A percentile compares a stretch with the other conserved stretches of the same genome.
phyloP scores from a whole-genome alignment of 2,329 filamentous ascomycete genomes.

The Diaporthe velutina region DNA sequence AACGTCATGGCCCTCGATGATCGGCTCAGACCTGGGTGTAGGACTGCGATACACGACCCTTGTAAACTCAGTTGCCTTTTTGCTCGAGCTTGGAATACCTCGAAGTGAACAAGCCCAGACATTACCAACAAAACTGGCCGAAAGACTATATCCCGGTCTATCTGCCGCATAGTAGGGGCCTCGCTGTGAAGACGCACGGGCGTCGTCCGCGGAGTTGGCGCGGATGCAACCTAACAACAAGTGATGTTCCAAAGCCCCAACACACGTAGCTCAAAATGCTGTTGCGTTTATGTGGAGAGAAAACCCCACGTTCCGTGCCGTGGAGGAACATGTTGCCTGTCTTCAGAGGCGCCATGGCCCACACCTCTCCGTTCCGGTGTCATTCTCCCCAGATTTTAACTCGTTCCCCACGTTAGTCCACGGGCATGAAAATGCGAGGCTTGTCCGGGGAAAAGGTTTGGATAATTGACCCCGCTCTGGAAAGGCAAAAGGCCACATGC shows the following conservation, averaged over 20 bases:
- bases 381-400: not conserved
- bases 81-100: not conserved
- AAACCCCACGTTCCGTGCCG: not conserved
- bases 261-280: not conserved
- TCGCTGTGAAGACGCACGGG: not conserved
- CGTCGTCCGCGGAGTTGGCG: not conserved
- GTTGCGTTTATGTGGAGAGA: not conserved
- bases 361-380: not conserved
- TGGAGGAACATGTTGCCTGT: not conserved
- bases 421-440: not conserved
- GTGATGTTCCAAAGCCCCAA: not conserved
- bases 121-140: not conserved
- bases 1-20: not conserved
- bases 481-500: not conserved
- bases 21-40: not conserved
- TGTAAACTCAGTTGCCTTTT: not conserved
- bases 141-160: not conserved
- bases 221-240: not conserved
- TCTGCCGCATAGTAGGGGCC: not conserved
- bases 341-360: not conserved
- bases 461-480: not conserved
- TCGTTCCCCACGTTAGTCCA: not conserved
- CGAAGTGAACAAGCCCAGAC: not conserved
- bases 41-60: not conserved
- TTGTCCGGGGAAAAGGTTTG: conserved; percentile 2